These are phyloP conservation scores for Termitomyces titanicus DNA, from an alignment of 768 basidiomycete species.

Conservation along the genomic window DNA sequence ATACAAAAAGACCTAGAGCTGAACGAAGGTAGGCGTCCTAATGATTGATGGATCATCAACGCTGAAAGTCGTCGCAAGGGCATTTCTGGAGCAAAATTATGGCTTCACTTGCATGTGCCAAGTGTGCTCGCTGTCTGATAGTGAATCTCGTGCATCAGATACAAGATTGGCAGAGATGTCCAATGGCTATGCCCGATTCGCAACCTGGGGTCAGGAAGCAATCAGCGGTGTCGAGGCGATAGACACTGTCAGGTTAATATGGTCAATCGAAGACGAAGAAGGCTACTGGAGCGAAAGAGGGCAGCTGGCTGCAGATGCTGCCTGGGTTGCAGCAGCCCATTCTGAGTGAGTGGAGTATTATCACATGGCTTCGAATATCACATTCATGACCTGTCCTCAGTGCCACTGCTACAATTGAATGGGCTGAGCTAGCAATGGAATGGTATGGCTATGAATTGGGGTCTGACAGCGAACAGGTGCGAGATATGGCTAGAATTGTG, in stretches of 20 bases:
- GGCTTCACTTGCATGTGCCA: conserved; percentile 57
- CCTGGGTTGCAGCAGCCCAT: conserved; percentile 58
- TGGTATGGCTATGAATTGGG: conserved; percentile 63
- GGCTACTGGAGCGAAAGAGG: conserved; percentile 68
- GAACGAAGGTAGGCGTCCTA: conserved; percentile 44
- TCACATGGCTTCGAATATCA: conserved; percentile 4
- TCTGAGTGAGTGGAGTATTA: conserved; percentile 45
- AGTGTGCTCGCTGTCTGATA: conserved; percentile 52
- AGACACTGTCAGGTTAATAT: conserved; percentile 44
- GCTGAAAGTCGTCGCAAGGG: conserved; percentile 27
- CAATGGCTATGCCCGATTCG: conserved; percentile 39
- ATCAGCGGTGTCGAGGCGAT: conserved; percentile 51
- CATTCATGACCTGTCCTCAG: conserved; percentile 24
- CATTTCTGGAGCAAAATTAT: conserved; percentile 46
- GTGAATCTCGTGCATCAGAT: conserved; percentile 49
- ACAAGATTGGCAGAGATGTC: conserved; percentile 42
- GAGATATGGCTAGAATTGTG: conserved; percentile 32
- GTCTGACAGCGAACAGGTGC: conserved; percentile 44
- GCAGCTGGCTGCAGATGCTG: conserved; percentile 56
- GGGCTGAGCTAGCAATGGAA: conserved; percentile 44
- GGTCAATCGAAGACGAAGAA: conserved; percentile 57
- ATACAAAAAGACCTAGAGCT: conserved; percentile 50
- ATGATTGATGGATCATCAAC: neutral
- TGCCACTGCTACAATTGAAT: conserved; percentile 38
- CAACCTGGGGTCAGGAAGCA: conserved; percentile 42